Evolutionary conservation across 148 eudicot species (phyloP), one percentile per base, ranked within the genome.

Genomic region (Rhododendron ovatum): DNA sequence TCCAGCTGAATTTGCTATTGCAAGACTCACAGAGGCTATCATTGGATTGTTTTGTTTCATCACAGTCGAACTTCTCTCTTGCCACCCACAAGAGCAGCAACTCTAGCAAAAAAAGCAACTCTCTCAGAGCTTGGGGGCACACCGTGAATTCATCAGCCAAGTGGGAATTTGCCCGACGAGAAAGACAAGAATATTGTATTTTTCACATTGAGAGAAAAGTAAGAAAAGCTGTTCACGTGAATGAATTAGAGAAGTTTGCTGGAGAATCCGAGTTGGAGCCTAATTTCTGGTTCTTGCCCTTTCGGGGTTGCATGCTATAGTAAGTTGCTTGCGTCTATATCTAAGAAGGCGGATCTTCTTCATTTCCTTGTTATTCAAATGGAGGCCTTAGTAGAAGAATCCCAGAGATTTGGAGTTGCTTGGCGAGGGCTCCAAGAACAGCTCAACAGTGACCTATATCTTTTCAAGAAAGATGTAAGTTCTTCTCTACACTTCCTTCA

Each of bases 61-160:
- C 41, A 39, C 41, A 39, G 41, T 5, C 0, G 41, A 39, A 39
- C 37, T 35, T 35, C 1, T 33, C n/a, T 88, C 79, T 30, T 93
- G 85, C 90, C 89, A 79, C 93, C 91, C 1, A 86, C 86, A 26
- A 87, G 91, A 73, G 90, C 93, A 43, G 88, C 91, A 67, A 89
- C 89, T 41, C 86, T 93, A 9, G 90, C 90, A 9, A 91, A 84
- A 84, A 83, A 87, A 39, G 67, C 89, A 88, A 61, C 48, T 89
- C 47, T 87, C 85, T 28, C 63, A 50, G 50, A 87, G 86, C 81
- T 86, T 90, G 28, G 61, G 65, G 30, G 63, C 85, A 28, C 82
- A 3, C 4, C 0, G 4, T 37, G 39, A 37, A 37, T 37, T 37
- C 39, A 37, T 37, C 39, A 37, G 5, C 39, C 39, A 37, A 37